Conservation (phyloP, 2,329 filamentous ascomycete species). For the Stemphylium lycopersici region DNA sequence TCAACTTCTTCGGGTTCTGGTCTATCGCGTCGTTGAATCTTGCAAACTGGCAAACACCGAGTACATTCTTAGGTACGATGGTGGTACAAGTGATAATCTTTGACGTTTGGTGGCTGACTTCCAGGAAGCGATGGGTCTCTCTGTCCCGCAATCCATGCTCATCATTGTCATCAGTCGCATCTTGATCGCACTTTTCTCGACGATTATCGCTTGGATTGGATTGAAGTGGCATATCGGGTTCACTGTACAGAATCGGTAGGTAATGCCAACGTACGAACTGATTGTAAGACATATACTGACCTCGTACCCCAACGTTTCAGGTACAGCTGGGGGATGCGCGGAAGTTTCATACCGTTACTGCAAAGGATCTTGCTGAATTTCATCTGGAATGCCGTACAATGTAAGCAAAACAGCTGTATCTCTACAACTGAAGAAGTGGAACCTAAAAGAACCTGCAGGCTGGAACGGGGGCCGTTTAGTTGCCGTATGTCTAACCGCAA, state of each 20-base stretch:
- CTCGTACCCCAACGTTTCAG: too few relatives aligned
- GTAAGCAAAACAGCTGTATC: constrained; percentile 34
- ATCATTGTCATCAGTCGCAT: constrained; percentile 55
- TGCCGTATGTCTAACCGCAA: constrained; percentile 45
- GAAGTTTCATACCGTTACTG: constrained; percentile 56
- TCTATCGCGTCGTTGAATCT: constrained; percentile 51
- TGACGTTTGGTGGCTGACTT: constrained; percentile 5
- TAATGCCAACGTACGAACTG: too few relatives aligned
- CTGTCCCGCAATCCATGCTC: constrained; percentile 56
- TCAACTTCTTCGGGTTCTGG: constrained; percentile 54
- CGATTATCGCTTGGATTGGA: constrained; percentile 56
- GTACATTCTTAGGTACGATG: constrained; percentile 50
- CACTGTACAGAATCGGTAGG: constrained; percentile 57
- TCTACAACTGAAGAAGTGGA: too few relatives aligned
- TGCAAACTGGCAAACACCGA: constrained; percentile 57
- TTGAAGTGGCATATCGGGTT: constrained; percentile 59
- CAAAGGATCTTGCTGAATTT: constrained; percentile 59
- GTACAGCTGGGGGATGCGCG: constrained; percentile 58
- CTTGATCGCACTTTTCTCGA: constrained; percentile 53
- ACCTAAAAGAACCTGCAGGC: constrained; percentile 18
- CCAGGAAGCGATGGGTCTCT: constrained; percentile 52
- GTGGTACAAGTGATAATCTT: neutral
- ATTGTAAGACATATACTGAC: too few relatives aligned
- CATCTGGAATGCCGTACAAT: constrained; percentile 58
- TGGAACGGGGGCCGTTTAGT: constrained; percentile 45